Evolutionary conservation across 805 yeast species (phyloP), one percentile per base, ranked within the genome.

Genomic region (Lipomyces japonicus): DNA sequence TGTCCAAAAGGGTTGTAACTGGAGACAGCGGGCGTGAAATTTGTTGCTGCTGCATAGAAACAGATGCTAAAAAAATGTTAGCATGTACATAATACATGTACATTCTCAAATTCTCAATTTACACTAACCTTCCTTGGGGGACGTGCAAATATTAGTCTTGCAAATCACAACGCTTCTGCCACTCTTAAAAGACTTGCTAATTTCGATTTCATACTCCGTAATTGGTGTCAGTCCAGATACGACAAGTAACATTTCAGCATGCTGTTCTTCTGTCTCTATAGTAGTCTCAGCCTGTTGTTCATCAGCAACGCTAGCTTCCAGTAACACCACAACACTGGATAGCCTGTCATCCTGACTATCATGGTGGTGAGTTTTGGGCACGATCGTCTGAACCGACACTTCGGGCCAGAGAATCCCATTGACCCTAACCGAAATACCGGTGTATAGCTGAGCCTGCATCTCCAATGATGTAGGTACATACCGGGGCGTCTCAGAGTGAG

Each of bases 401-500:
- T 81, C 86, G 23, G 80, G 76, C 89, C 89, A 83, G 12, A 77
- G 73, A 21, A 82, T 75, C 21, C 86, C 87, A 59, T 83, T 82
- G 3, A 83, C 86, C 4, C 60, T 51, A 7, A 62, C 66, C 3
- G 56, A 39, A 16, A 66, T 42, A n/a, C 50, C 57, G 36, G 42
- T 38, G 28, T 53, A 55, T 12, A 46, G 39, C 23, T 38, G 48
- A 1, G 30, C 18, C 14, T 44, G 19, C 7, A 35, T 44, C 18
- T 38, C 30, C 16, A 34, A 48, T 10, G 49, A 12, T 3, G 46
- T 39, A 7, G 41, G 26, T 3, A 39, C 39, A 3, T 39, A 25
- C 24, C 39, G 50, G 10, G 46, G 24, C 7, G 49, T 41, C 21
- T 42, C 52, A 3, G 44, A 6, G 22, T 50, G 50, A 21, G 55